Evolutionary conservation across 305 asterid species (phyloP), one percentile per base, ranked within the genome.

Genomic region (Fraxinus platypoda): DNA sequence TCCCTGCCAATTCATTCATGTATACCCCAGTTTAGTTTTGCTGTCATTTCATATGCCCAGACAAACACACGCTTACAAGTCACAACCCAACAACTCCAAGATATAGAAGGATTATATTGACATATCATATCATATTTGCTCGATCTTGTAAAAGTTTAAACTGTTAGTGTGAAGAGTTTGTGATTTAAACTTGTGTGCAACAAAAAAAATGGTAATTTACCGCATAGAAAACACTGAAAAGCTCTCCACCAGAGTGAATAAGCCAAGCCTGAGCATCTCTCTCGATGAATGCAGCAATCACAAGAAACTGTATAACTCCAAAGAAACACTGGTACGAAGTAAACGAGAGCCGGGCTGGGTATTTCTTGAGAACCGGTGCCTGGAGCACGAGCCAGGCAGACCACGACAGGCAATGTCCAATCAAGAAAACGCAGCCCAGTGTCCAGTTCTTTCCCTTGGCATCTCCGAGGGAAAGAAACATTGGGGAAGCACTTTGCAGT

Each of bases 391-490:
- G 97, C 99, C 99, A 97, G 0, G 91, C 97, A 23, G 98, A 91
- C 99, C 99, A 97, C 38, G 99, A 93, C 37, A 97, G 82, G 87
- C 99, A 97, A 84, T 95, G 99, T 0, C 98, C 99, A 19, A 97
- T 97, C 91, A 97, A 85, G 89, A 85, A 97, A 23, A 97, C 34
- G 91, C 99, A 97, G 2, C 99, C 99, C 77, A 97, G 80, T 0
- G 95, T 92, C 99, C 99, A 97, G 90, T 81, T 95, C 88, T 97
- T 95, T 6, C 95, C 97, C 57, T 49, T 84, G 3, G 93, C 97
- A 41, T 88, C 98, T 0, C 94, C 99, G 12, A 92, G 83, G 11
- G 83, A 72, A 9, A 81, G 82, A 31, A 83, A 37, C 28, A 80
- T 70, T 28, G 90, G 88, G 4, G 86, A 26, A 4, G 49, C 46